Conservation (phyloP, 352 stramenopile genomes). For the Pythium aristosporum region DNA sequence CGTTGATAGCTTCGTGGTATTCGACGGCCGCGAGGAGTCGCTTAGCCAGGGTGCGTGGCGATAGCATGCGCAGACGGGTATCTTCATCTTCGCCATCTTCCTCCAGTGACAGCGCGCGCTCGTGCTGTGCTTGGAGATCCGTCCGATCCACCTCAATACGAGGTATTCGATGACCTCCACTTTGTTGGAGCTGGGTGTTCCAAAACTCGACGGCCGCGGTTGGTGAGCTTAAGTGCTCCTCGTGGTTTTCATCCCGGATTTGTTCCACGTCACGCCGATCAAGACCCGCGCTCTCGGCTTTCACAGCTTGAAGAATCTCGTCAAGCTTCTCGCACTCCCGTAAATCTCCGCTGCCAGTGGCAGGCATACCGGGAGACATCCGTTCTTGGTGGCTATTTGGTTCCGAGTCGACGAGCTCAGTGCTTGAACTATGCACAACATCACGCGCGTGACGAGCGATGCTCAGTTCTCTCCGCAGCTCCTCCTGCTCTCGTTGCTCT, state of each 20-base stretch:
- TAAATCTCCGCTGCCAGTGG: background rate
- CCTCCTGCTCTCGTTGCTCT: slow-evolving; percentile 13
- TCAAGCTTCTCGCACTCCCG: slow-evolving; percentile 34
- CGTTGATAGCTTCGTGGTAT: slow-evolving; percentile 64
- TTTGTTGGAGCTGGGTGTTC: slow-evolving; percentile 18
- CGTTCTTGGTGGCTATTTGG: background rate
- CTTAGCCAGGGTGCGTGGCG: slow-evolving; percentile 46
- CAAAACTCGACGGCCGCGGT: slow-evolving; percentile 17
- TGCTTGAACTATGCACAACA: background rate
- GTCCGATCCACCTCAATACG: slow-evolving; percentile 23
- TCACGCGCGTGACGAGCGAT: background rate
- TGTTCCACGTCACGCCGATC: background rate
- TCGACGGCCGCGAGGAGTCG: slow-evolving; percentile 60
- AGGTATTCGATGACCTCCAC: background rate
- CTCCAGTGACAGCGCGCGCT: slow-evolving; percentile 5
- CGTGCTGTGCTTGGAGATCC: slow-evolving; percentile 6
- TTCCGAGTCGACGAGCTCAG: background rate
- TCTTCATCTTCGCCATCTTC: slow-evolving; percentile 22
- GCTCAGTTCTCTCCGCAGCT: background rate
- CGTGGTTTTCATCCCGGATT: background rate
- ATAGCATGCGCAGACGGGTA: slow-evolving; percentile 31
- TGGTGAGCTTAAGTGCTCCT: background rate
- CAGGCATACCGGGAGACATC: background rate
- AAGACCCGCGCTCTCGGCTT: slow-evolving; percentile 6
- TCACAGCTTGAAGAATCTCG: slow-evolving; percentile 49